These are phyloP conservation scores for Cardiospermum halicacabum DNA, from an alignment of 345 rosid species.

Conservation along the genomic window DNA sequence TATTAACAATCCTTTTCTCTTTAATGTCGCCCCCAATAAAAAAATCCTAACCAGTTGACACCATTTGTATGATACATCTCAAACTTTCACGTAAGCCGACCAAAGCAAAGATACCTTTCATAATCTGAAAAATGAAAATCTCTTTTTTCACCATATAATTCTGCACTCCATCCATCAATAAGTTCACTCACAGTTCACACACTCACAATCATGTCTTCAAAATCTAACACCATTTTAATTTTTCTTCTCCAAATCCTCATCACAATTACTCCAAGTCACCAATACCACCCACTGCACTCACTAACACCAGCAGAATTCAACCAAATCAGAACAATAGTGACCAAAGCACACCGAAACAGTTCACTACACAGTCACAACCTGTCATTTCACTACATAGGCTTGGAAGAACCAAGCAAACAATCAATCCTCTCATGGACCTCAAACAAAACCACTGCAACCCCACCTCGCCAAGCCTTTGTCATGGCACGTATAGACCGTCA, in stretches of 20 bases:
- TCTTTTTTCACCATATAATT: too few species aligned
- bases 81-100: too few species aligned
- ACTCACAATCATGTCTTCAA: constrained; percentile 14
- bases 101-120: too few species aligned
- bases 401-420: constrained; percentile 32
- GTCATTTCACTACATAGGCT: constrained; percentile 34
- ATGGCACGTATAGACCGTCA: constrained; percentile 26
- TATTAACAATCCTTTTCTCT: too few species aligned
- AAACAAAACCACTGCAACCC: constrained; percentile 14
- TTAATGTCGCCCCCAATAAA: too few species aligned
- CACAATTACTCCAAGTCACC: constrained; percentile 9
- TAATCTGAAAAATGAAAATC: too few species aligned
- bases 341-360: constrained; percentile 1
- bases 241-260: constrained; percentile 7
- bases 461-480: constrained; percentile 33
- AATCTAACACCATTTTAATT: constrained; percentile 1
- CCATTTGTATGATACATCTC: too few species aligned
- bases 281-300: constrained; percentile 26
- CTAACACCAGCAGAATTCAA: constrained; percentile 25
- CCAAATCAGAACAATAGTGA: constrained; percentile 14
- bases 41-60: too few species aligned
- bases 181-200: too few species aligned
- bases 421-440: constrained; percentile 25
- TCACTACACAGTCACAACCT: constrained; percentile 15
- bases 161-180: too few species aligned